Conservation (phyloP, 495 filamentous ascomycete genomes). For the Saxispiralis lemnorum region DNA sequence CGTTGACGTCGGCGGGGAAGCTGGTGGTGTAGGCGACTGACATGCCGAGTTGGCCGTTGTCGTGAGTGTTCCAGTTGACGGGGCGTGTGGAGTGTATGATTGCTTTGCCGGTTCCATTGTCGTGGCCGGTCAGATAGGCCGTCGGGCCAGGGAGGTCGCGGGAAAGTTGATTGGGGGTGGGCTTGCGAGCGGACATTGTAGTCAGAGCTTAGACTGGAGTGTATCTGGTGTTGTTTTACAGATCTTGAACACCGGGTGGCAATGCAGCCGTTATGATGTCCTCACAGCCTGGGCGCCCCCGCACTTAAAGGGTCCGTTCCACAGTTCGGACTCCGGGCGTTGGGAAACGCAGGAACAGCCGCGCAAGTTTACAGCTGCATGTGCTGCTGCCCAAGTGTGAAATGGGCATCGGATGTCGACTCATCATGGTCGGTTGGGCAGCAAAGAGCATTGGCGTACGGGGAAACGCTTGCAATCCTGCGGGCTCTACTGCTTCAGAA, state of each 20-base stretch:
- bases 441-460: no score
- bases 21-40: constrained; percentile 15
- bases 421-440: no score
- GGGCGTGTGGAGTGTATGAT: constrained; percentile 14
- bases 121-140: constrained; percentile 16
- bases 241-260: no score
- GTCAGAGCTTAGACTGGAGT: no score
- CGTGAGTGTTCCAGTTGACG: constrained; percentile 12
- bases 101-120: constrained; percentile 10
- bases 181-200: constrained; percentile 6
- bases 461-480: no score
- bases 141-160: constrained; percentile 14
- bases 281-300: neutral
- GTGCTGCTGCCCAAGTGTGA: no score
- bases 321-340: neutral
- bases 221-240: no score
- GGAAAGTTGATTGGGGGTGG: constrained; percentile 14
- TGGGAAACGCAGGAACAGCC: no score
- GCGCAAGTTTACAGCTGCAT: no score
- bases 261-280: neutral
- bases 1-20: constrained; percentile 18
- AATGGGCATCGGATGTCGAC: no score
- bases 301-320: no score
- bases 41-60: constrained; percentile 14
- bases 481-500: no score